Conservation (phyloP, 148 eudicot genomes). For the Chenopodium suecicum region DNA sequence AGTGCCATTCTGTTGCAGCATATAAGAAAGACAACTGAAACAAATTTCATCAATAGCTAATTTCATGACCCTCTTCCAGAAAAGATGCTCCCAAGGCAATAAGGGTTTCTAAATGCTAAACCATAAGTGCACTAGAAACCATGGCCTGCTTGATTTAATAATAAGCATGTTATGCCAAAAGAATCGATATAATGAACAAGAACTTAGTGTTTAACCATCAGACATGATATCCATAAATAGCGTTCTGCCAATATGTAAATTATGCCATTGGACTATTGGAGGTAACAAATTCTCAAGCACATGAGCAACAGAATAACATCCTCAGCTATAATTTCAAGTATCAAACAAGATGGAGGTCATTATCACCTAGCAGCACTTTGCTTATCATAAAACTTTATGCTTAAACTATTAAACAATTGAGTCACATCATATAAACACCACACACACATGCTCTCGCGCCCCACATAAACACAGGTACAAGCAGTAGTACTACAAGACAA, state of each 20-base stretch:
- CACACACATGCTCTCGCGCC: not conserved
- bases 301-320: not conserved
- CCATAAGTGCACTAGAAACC: not conserved
- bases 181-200: not conserved
- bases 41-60: not conserved
- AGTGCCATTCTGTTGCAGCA: not conserved
- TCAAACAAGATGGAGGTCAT: not conserved
- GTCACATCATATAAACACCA: not conserved
- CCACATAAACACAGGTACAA: not conserved
- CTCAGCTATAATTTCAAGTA: not conserved
- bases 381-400: not conserved
- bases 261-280: not conserved
- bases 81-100: not conserved
- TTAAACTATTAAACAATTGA: not conserved
- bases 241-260: not conserved
- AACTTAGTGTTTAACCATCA: not conserved
- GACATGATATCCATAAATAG: not conserved
- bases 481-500: not conserved
- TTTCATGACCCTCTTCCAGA: not conserved
- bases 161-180: not conserved
- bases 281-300: not conserved
- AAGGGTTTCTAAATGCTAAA: not conserved
- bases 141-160: not conserved
- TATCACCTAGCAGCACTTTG: not conserved
- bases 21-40: not conserved